Evolutionary conservation across 2,329 filamentous ascomycete genomes (phyloP).

Genomic region (Penicillium sp.): DNA sequence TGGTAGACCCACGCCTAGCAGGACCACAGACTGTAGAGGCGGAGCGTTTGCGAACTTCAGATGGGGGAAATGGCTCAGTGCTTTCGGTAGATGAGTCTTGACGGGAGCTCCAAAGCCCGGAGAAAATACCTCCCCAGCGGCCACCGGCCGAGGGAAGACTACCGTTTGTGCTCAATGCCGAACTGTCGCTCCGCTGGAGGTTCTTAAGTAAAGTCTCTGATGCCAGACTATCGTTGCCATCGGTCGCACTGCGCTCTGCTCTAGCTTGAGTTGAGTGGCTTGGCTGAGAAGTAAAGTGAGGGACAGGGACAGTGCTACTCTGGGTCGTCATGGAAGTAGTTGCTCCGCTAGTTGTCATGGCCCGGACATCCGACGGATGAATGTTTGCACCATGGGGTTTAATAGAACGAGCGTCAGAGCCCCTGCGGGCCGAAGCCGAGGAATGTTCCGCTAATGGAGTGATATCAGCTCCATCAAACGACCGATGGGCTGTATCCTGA

Average conservation of each 20-base stretch:
- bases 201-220: constrained; percentile 56
- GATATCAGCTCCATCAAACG: constrained; percentile 35
- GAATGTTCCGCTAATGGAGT: constrained; percentile 19
- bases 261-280: constrained; percentile 29
- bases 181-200: constrained; percentile 54
- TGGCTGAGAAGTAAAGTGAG: constrained; percentile 53
- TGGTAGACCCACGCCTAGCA: constrained; percentile 28
- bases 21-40: constrained; percentile 28
- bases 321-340: constrained; percentile 55
- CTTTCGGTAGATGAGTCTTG: constrained; percentile 50
- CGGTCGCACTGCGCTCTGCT: constrained; percentile 24
- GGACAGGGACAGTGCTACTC: constrained; percentile 50
- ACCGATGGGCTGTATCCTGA: constrained; percentile 40
- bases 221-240: constrained; percentile 47
- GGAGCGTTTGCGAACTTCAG: constrained; percentile 31
- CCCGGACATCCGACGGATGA: constrained; percentile 45
- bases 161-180: constrained; percentile 46
- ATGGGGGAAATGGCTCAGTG: constrained; percentile 18
- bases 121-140: constrained; percentile 58
- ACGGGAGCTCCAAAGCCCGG: constrained; percentile 54
- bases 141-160: constrained; percentile 49
- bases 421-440: constrained; percentile 33
- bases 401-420: constrained; percentile 47
- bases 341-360: constrained; percentile 49
- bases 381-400: constrained; percentile 46